These are phyloP conservation scores for Starmerella apicola DNA, from an alignment of 805 yeast genomes.

Conservation along the genomic window DNA sequence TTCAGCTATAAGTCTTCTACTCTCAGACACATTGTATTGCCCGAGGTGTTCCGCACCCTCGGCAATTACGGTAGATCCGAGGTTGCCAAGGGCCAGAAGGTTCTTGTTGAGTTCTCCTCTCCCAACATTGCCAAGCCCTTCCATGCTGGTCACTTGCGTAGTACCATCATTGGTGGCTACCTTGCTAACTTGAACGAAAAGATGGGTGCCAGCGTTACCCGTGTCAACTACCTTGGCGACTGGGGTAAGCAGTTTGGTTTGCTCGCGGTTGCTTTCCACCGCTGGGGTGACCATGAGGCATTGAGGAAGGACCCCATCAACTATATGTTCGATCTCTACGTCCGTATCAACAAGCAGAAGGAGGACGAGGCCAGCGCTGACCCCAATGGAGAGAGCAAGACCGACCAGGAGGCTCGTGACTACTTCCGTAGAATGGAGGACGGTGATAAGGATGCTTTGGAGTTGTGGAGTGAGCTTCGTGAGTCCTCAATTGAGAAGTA, in stretches of 20 bases:
- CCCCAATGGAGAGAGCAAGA: conserved; percentile 40
- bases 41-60: conserved; percentile 51
- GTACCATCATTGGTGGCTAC: conserved; percentile 96
- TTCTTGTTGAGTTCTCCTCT: conserved; percentile 82
- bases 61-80: conserved; percentile 61
- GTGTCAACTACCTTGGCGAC: conserved; percentile 94
- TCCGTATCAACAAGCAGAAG: conserved; percentile 68
- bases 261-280: conserved; percentile 81
- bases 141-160: conserved; percentile 98
- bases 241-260: conserved; percentile 99
- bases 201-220: conserved; percentile 81
- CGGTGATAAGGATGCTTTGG: conserved; percentile 71
- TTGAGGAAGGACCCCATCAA: conserved; percentile 73
- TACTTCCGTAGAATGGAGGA: conserved; percentile 88
- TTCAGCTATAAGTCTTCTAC: conserved; percentile 64
- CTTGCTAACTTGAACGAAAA: conserved; percentile 78
- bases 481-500: conserved; percentile 81
- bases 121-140: conserved; percentile 99
- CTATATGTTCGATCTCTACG: conserved; percentile 91
- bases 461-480: conserved; percentile 77
- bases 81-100: conserved; percentile 56
- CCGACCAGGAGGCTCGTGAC: conserved; percentile 74
- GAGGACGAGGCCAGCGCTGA: conserved; percentile 46
- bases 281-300: conserved; percentile 68
- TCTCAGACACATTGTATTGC: conserved; percentile 55